Evolutionary conservation across 495 filamentous ascomycete genomes (phyloP), one percentile per base, ranked within the genome.

Genomic region (Baudoinia panamericana): DNA sequence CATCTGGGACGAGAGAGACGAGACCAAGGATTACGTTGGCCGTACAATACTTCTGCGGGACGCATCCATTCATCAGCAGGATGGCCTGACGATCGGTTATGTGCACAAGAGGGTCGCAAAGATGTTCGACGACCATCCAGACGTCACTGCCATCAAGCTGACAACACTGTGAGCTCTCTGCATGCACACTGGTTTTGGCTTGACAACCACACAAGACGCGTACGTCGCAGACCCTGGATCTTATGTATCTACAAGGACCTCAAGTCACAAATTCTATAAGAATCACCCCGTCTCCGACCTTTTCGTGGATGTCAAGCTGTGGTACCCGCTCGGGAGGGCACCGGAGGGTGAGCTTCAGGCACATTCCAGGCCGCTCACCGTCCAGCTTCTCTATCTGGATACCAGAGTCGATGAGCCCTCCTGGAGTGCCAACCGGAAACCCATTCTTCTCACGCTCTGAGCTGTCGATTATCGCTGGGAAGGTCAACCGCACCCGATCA

Each of bases 211-310:
- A 13, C 40, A 27, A 5, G 23, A 26, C 22, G 75, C 61, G 0
- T 68, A 67, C 13, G 64, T 43, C 5, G 54, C 68, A 1, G 61
- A 63, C 18, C 53, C 61, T 0, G 66, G 59, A 58, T 75, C 67
- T 18, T 45, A 55, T 1, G 56, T 57, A 15, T 48, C 56, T 16
- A n/a, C n/a, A n/a, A n/a, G n/a, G n/a, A n/a, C n/a, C n/a, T n/a
- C n/a, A n/a, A n/a, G n/a, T n/a, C n/a, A n/a, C n/a, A n/a, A n/a
- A n/a, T n/a, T n/a, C n/a, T n/a, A n/a, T n/a, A n/a, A n/a, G n/a
- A n/a, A n/a, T n/a, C n/a, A n/a, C n/a, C n/a, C n/a, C n/a, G n/a
- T n/a, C n/a, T n/a, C n/a, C n/a, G n/a, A n/a, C n/a, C n/a, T n/a
- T n/a, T n/a, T n/a, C n/a, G n/a, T n/a, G n/a, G n/a, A n/a, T n/a